Conservation (phyloP, 2,329 filamentous ascomycete species). For the Cladophialophora carrionii region DNA sequence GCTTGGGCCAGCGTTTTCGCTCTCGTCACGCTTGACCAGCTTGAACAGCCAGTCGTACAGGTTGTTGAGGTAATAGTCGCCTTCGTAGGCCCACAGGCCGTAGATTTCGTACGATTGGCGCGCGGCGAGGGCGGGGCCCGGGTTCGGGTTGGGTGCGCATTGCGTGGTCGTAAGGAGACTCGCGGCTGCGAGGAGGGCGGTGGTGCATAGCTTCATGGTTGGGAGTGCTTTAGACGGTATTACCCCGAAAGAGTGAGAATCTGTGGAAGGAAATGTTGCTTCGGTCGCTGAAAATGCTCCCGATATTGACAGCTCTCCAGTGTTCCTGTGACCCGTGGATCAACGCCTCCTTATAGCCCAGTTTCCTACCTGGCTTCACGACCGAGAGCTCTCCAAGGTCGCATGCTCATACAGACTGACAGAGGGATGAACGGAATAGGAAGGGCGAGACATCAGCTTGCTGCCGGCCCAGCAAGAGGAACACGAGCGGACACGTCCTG, state of each 20-base stretch:
- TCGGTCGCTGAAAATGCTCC: background rate
- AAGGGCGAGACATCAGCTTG: background rate
- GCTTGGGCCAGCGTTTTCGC: background rate
- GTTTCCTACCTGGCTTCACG: background rate
- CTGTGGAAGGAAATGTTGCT: background rate
- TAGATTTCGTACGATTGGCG: background rate
- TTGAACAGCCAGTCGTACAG: background rate
- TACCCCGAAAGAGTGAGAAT: background rate
- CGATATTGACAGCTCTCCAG: background rate
- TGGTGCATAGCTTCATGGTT: background rate
- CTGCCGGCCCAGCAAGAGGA: background rate
- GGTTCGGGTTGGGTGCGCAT: background rate
- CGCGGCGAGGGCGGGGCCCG: background rate
- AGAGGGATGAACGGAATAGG: background rate
- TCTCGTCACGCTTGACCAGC: background rate
- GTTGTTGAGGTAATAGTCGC: conserved; percentile 1
- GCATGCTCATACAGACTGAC: background rate
- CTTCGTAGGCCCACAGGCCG: background rate
- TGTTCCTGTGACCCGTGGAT: background rate
- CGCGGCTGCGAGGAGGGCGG: background rate
- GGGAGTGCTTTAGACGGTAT: background rate
- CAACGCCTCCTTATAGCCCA: background rate
- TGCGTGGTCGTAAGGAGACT: background rate
- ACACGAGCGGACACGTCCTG: background rate
- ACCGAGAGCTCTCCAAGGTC: background rate